These are phyloP conservation scores for Talaromyces nanjingensis DNA, from an alignment of 495 filamentous ascomycete species.

Conservation along the genomic window DNA sequence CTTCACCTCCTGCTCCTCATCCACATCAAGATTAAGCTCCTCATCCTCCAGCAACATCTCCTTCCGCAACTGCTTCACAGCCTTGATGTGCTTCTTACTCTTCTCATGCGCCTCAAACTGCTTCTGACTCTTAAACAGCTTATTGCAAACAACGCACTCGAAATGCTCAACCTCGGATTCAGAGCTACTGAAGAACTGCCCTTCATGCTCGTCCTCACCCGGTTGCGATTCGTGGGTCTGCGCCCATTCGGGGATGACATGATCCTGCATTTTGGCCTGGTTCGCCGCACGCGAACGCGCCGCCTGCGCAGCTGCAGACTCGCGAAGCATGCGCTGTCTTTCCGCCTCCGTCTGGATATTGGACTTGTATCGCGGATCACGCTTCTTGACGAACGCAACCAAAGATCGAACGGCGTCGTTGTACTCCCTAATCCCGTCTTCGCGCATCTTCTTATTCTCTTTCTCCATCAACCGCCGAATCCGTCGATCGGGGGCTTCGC, in stretches of 20 bases:
- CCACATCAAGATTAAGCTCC: slow-evolving; percentile 20
- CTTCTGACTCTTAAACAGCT: slow-evolving; percentile 88
- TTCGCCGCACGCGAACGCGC: slow-evolving; percentile 75
- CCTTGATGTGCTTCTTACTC: slow-evolving; percentile 91
- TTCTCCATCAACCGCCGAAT: slow-evolving; percentile 86
- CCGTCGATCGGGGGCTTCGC: slow-evolving; percentile 81
- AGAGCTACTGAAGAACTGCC: slow-evolving; percentile 43
- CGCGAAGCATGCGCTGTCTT: slow-evolving; percentile 70
- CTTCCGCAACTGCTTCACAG: slow-evolving; percentile 66
- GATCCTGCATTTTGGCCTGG: slow-evolving; percentile 59
- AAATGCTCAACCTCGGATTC: slow-evolving; percentile 51
- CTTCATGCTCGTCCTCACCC: slow-evolving; percentile 47
- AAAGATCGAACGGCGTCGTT: slow-evolving; percentile 88
- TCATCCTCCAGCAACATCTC: slow-evolving; percentile 78
- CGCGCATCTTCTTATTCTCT: slow-evolving; percentile 82
- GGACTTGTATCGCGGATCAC: slow-evolving; percentile 73
- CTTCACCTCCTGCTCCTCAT: neutral
- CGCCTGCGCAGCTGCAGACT: slow-evolving; percentile 76
- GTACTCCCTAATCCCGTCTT: slow-evolving; percentile 77
- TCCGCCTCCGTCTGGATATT: slow-evolving; percentile 70
- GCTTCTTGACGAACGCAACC: slow-evolving; percentile 85
- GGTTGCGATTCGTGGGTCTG: slow-evolving; percentile 40
- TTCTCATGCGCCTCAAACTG: slow-evolving; percentile 91
- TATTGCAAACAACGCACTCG: slow-evolving; percentile 88
- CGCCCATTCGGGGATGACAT: slow-evolving; percentile 73